phyloP scores from a whole-genome alignment of 371 early-diverging fungal genomes.

The Mucor sp. region DNA sequence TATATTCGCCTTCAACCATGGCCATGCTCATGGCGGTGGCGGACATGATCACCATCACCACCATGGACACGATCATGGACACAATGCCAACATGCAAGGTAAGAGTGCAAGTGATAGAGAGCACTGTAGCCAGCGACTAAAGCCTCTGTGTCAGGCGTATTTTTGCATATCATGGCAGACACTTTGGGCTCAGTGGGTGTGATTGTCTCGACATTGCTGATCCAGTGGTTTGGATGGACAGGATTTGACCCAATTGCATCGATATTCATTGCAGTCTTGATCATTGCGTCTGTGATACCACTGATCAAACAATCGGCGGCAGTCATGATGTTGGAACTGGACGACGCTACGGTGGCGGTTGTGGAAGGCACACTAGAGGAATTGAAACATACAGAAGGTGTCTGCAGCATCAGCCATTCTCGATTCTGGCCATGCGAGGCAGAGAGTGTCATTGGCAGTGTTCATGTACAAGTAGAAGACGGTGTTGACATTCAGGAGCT shows the following conservation, averaged over 20 bases:
- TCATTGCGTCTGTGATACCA: slow-evolving; percentile 85
- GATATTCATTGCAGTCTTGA: slow-evolving; percentile 86
- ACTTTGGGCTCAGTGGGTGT: slow-evolving; percentile 96
- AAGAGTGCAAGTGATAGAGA: neutral
- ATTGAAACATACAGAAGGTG: slow-evolving; percentile 50
- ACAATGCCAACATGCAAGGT: slow-evolving; percentile 80
- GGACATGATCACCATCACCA: slow-evolving; percentile 61
- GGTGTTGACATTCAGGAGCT: slow-evolving; percentile 37
- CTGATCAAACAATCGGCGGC: slow-evolving; percentile 73
- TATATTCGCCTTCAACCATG: slow-evolving; percentile 90
- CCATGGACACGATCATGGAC: slow-evolving; percentile 41
- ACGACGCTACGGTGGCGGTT: slow-evolving; percentile 46
- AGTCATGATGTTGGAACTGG: slow-evolving; percentile 60
- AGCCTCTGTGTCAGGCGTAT: slow-evolving; percentile 68
- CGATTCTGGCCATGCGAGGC: slow-evolving; percentile 70
- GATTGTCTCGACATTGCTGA: slow-evolving; percentile 89
- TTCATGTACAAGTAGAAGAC: slow-evolving; percentile 55
- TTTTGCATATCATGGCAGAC: slow-evolving; percentile 92
- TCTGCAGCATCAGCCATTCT: slow-evolving; percentile 45
- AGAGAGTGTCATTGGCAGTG: slow-evolving; percentile 57
- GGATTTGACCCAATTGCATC: slow-evolving; percentile 97
- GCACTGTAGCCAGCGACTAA: neutral
- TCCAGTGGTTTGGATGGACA: slow-evolving; percentile 90
- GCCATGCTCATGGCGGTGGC: slow-evolving; percentile 70
- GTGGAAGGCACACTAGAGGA: slow-evolving; percentile 59